These are phyloP conservation scores for Geotrichum carabidarum DNA, from an alignment of 1,139 yeast species.

Conservation along the genomic window DNA sequence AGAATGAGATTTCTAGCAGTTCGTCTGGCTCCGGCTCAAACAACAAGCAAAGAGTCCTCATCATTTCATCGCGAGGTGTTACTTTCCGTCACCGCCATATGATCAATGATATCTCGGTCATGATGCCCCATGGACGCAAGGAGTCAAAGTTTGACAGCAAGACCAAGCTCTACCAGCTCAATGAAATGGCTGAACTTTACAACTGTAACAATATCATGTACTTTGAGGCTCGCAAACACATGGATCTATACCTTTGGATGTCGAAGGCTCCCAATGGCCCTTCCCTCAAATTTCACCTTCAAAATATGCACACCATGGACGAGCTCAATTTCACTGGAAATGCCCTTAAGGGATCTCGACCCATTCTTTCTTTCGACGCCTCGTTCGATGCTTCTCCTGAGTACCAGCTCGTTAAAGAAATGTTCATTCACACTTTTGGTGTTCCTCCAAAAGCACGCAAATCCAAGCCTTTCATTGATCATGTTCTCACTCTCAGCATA, in stretches of 20 bases:
- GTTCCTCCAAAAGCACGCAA: slow-evolving; percentile 96
- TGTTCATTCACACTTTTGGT: slow-evolving; percentile 82
- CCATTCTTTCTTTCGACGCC: slow-evolving; percentile 84
- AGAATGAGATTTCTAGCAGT: slow-evolving; percentile 38
- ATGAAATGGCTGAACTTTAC: slow-evolving; percentile 93
- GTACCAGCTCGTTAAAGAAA: slow-evolving; percentile 70
- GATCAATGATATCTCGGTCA: slow-evolving; percentile 68
- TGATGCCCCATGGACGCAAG: slow-evolving; percentile 92
- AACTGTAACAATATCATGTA: slow-evolving; percentile 93
- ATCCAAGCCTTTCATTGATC: slow-evolving; percentile 91
- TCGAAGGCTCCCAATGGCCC: slow-evolving; percentile 98
- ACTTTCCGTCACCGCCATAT: slow-evolving; percentile 86
- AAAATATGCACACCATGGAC: slow-evolving; percentile 92
- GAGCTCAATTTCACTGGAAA: slow-evolving; percentile 95
- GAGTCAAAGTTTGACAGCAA: slow-evolving; percentile 95
- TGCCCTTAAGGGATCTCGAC: slow-evolving; percentile 92
- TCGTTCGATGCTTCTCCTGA: slow-evolving; percentile 65
- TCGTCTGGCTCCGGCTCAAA: slow-evolving; percentile 31
- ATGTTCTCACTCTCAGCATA: slow-evolving; percentile 85
- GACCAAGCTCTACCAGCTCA: slow-evolving; percentile 79
- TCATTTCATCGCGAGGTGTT: slow-evolving; percentile 91
- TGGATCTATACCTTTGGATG: slow-evolving; percentile 90
- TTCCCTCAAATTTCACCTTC: slow-evolving; percentile 86
- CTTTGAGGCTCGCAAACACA: slow-evolving; percentile 95
- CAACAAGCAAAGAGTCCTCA: slow-evolving; percentile 50